Evolutionary conservation across 176 grass and related monocot genomes (phyloP), one percentile per base, ranked within the genome.

Genomic region (Rhynchospora pubera): DNA sequence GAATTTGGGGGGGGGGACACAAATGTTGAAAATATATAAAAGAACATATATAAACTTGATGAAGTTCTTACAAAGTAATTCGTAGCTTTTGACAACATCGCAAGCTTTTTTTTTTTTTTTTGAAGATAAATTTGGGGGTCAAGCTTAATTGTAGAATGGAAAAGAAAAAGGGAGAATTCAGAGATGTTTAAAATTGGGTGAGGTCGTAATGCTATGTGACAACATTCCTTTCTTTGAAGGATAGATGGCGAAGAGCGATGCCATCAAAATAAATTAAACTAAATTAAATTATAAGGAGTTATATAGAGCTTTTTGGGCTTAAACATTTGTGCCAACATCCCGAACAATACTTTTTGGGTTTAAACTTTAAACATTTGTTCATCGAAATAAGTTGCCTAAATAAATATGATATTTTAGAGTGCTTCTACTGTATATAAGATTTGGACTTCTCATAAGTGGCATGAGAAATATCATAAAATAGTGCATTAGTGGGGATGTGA

Each of bases 401-500:
- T 24, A 26, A 24, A 52, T 0, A 28, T 13, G 4, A 53, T 55
- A 30, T 51, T 18, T 73, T 26, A 1, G 9, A 53, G 23, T 76
- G 21, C 23, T 30, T 1, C 15, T 39, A 39, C 1, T 5, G 23
- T 24, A 13, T 80, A 62, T 46, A 42, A 55, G 52, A 78, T 78
- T 80, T 13, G 21, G 77, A 24, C 11, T 15, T 16, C 2, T 80
- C 56, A 14, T 8, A 58, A 42, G 0, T 80, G 53, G 57, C 57
- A 80, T 45, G 39, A 45, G 16, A 43, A 60, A 61, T 79, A 61
- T 79, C 56, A 61, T 44, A 62, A n/a, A 44, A 14, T 80, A 62
- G 34, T 82, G 58, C 43, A 65, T 50, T 82, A 66, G 79, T 81
- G 79, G 79, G 79, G 79, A 24, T 42, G 58, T 64, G 34, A 43